Base-by-base conservation (phyloP, 2,329 filamentous ascomycete genomes). In the Nothopassalora personata region DNA sequence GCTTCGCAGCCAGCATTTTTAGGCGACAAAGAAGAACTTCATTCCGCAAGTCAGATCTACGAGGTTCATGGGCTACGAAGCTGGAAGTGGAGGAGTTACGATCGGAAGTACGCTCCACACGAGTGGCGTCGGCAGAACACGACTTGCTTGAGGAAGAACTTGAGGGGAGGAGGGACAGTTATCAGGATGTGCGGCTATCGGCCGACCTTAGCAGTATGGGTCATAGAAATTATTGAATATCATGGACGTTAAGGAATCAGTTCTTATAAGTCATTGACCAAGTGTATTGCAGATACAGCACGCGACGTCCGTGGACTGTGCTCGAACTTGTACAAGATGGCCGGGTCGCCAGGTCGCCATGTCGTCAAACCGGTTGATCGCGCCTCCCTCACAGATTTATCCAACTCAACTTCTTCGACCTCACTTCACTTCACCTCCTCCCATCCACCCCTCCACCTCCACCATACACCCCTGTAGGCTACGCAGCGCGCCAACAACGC, bases 31-130 rank as follows among this genome's bases (percentile, higher is more conserved):
- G 51, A 28, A 39, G 56, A 11, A 53, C 51, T 10, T 43, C 23
- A 7, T 58, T 58, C 49, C 49, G 56, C 23, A 58, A 54, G 34
- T 58, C 56, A n/a, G 56, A 58, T 43, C 36, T 58, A 45, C 43
- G 56, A 36, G 50, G 53, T 30, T 54, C 56, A 9, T 58, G 56
- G 56, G 51, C 46, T 2, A 8, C 18, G 13, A 47, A 31, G 43
- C 7, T 53, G 31, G 56, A 58, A 31, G 49, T 51, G 27, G 48
- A 27, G 19, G 30, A 18, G 28, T 27, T 27, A n/a, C 23, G 23
- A 19, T 34, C 27, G 30, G n/a, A 34, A 31, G 48, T 51, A 19
- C 19, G 46, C 5, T 51, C 48, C 6, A 34, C 48, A 11, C 15
- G 15, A 43, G 15, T 18, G 36, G 36, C 36, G 15, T 51, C 48